Evolutionary conservation across 1,284 basidiomycete genomes (phyloP), one percentile per base, ranked within the genome.

Genomic region (Coriolopsis trogii): DNA sequence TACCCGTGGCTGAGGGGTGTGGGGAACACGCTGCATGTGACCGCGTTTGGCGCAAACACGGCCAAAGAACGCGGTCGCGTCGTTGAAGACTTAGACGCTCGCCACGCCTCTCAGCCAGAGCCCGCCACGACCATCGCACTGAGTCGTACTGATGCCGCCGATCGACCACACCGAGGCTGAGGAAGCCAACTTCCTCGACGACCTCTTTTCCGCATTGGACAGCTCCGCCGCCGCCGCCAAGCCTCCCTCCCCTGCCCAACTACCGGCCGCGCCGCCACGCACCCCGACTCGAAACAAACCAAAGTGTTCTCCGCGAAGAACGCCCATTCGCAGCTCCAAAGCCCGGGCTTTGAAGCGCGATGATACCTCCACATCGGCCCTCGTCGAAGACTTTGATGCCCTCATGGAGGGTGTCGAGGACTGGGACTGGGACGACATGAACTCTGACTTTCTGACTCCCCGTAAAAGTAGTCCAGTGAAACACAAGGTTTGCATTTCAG

Each of bases 381-480:
- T 63, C 13, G 55, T 69, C 47, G 40, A 69, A 36, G 65, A 68
- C 39, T 28, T 74, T 7, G 63, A 63, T 0, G 61, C 60, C 4
- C 69, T 80, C 16, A 55, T 77, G 12, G 73, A 73, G 3, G 77
- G 77, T 0, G 77, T 72, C 1, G 76, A 76, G 44, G 70, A 71
- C 24, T 80, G 78, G 79, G 75, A 80, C 53, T 80, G 78, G 80
- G 65, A 73, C 31, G 77, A 78, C 45, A 73, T 78, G 72, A 68
- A 73, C 48, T 67, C 61, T 3, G 76, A 77, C 36, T 71, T 60
- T 36, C 42, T 66, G 53, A 69, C 68, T 1, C 71, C 75, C 0
- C 58, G 61, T 41, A 68, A 71, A 25, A 62, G 48, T 29, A 58
- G 63, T 38, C 40, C 49, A 1, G 56, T 59, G 18, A 69, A 67